Evolutionary conservation across 768 basidiomycete species (phyloP), one percentile per base, ranked within the genome.

Genomic region (Leucocoprinus sp.): DNA sequence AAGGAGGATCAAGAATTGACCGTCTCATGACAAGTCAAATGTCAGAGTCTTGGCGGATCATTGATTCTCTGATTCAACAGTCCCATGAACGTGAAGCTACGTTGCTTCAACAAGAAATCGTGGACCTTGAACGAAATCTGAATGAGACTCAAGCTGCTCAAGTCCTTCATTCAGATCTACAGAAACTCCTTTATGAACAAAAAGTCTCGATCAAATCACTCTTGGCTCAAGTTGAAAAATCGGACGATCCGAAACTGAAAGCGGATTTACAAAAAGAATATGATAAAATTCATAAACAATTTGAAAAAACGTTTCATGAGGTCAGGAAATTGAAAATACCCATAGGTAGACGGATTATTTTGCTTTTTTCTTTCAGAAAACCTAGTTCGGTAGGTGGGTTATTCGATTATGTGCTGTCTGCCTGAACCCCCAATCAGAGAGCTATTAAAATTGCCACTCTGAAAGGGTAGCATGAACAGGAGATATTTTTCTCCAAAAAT

Each of bases 1-100:
- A 73, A 21, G 68, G 66, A 51, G 69, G 71, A 8, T 59, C 65
- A 14, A 49, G 33, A 22, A 26, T 55, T 19, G 48, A 50, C 24
- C 64, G 60, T 5, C 61, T 65, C 34, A 22, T 37, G 37, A 26
- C 41, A 1, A 50, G 49, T 11, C 49, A 50, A 0, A 21, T 11
- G 4, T 41, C 38, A 3, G 60, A 60, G 2, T 63, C 66, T 14
- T 56, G 59, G 58, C 44, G 54, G 17, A 52, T 59, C 26, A 41
- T 61, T 5, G 43, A 54, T 15, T 49, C 45, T 23, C 46, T 60
- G 35, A 51, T 57, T 36, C 9, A 50, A 4, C 37, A 42, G 5
- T 36, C 37, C 11, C 45, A 50, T 3, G 12, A 26, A 21, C 28
- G 49, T 0, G 52, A 54, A 8, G 44, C 55, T 1, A 44, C 59